A percentile compares a stretch with the other conserved stretches of the same genome.
These are phyloP conservation scores for Kodamaea fukazawae DNA, from an alignment of 805 yeast genomes.

Conservation along the genomic window DNA sequence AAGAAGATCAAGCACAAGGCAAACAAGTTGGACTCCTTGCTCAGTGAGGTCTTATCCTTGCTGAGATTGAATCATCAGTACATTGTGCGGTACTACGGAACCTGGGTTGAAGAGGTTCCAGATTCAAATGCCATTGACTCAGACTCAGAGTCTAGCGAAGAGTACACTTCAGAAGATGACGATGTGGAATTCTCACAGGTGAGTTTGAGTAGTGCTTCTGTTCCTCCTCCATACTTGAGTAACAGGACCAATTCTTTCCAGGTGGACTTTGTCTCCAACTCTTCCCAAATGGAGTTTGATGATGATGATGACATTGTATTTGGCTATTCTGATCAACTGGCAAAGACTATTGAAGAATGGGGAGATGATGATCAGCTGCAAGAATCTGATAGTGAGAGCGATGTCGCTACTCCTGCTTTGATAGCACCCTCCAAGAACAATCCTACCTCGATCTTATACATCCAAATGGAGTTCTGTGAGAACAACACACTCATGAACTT, in stretches of 20 bases:
- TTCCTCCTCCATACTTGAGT: conserved; percentile 1
- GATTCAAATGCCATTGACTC: conserved; percentile 17
- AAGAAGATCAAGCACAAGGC: conserved; percentile 85
- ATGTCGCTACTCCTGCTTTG: not conserved
- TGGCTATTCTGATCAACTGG: conserved; percentile 3
- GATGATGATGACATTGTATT: conserved; percentile 7
- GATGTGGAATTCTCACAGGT: conserved; percentile 14
- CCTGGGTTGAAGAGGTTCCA: conserved; percentile 83
- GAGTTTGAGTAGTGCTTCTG: not conserved
- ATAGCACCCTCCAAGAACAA: not conserved
- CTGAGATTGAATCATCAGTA: conserved; percentile 93
- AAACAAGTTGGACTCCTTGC: conserved; percentile 71
- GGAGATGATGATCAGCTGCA: conserved; percentile 4
- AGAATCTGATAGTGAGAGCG: conserved; percentile 1
- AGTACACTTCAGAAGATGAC: conserved; percentile 22
- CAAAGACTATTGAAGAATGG: conserved; percentile 4
- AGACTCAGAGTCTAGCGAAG: conserved; percentile 14
- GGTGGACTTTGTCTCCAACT: conserved; percentile 69
- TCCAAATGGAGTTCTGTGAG: conserved; percentile 99
- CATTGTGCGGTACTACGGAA: conserved; percentile 94
- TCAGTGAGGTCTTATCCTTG: conserved; percentile 87
- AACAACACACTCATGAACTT: conserved; percentile 84
- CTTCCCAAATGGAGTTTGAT: conserved; percentile 24
- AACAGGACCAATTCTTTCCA: conserved; percentile 21
- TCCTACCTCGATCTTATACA: conserved; percentile 65